phyloP scores from a whole-genome alignment of 2,329 filamentous ascomycete species.

The Atkinsonella hypoxylon region DNA sequence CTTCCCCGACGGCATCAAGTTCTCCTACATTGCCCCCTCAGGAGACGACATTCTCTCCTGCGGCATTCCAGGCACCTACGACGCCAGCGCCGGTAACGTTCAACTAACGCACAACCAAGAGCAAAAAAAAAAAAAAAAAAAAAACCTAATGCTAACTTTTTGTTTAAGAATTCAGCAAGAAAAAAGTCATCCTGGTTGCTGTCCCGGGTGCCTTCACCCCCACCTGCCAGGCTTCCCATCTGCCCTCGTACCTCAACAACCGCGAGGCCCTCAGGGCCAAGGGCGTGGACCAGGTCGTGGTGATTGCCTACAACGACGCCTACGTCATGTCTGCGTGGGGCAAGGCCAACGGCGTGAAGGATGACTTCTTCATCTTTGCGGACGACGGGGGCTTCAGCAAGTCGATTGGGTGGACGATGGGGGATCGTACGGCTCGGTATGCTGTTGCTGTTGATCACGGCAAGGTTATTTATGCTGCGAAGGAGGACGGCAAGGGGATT shows the following conservation, averaged over 20 bases:
- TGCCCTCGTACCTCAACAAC: slow-evolving; percentile 69
- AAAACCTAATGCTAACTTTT: slow-evolving; percentile 3
- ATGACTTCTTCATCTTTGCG: slow-evolving; percentile 63
- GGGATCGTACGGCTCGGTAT: slow-evolving; percentile 66
- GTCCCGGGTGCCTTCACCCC: slow-evolving; percentile 71
- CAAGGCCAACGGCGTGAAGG: slow-evolving; percentile 72
- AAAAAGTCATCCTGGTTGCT: slow-evolving; percentile 44
- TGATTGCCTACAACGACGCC: slow-evolving; percentile 75
- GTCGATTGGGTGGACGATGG: slow-evolving; percentile 64
- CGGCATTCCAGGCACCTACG: slow-evolving; percentile 64
- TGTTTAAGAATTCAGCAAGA: slow-evolving; percentile 39
- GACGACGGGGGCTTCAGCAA: slow-evolving; percentile 63
- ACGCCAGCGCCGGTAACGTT: slow-evolving; percentile 61
- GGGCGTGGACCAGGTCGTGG: slow-evolving; percentile 70
- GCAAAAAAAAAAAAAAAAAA: background rate
- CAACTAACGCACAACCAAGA: too few species aligned
- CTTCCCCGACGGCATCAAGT: slow-evolving; percentile 71
- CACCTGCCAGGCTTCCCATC: slow-evolving; percentile 69
- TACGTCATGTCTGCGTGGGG: slow-evolving; percentile 84
- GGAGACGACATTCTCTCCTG: slow-evolving; percentile 63
- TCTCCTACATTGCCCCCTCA: slow-evolving; percentile 73
- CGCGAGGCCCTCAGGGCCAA: slow-evolving; percentile 60
- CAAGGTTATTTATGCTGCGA: slow-evolving; percentile 70
- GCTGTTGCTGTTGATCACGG: slow-evolving; percentile 74
- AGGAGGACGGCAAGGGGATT: slow-evolving; percentile 44